Evolutionary conservation across 345 rosid species (phyloP).

Genomic region (Microcos paniculata): DNA sequence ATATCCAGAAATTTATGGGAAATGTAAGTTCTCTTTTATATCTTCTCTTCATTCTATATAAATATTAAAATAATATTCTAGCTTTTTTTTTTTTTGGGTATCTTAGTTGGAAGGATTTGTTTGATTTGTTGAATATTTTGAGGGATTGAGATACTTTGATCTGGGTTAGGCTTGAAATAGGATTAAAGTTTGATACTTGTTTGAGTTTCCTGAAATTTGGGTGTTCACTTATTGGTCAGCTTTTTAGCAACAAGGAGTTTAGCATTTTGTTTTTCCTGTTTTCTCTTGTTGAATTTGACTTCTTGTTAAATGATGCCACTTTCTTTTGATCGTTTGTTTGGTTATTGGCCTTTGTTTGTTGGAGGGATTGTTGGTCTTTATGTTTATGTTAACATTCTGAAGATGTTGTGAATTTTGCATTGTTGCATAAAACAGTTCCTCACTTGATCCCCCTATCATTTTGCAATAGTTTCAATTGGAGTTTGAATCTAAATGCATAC

Average conservation of each 20-base stretch:
- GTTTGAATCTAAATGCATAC: neutral
- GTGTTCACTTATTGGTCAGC: neutral
- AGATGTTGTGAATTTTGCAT: neutral
- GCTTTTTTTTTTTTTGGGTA: neutral
- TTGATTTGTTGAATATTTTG: neutral
- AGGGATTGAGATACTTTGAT: neutral
- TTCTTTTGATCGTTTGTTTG: neutral
- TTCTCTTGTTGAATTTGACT: neutral
- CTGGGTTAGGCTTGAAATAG: neutral
- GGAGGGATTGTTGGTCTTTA: neutral
- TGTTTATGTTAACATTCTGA: neutral
- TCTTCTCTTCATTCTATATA: neutral
- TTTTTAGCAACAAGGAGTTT: neutral
- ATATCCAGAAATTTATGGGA: constrained; percentile 84
- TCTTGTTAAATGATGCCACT: neutral
- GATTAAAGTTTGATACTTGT: neutral
- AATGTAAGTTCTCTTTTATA: constrained; percentile 41
- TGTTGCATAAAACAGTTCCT: neutral
- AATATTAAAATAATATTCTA: neutral
- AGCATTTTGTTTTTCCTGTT: neutral
- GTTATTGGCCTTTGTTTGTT: neutral
- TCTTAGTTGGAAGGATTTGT: neutral
- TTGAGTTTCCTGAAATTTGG: neutral
- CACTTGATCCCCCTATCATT: neutral
- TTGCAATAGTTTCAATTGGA: neutral